Base-by-base conservation (phyloP, 768 basidiomycete genomes). In the Xerocomus spinulosus region DNA sequence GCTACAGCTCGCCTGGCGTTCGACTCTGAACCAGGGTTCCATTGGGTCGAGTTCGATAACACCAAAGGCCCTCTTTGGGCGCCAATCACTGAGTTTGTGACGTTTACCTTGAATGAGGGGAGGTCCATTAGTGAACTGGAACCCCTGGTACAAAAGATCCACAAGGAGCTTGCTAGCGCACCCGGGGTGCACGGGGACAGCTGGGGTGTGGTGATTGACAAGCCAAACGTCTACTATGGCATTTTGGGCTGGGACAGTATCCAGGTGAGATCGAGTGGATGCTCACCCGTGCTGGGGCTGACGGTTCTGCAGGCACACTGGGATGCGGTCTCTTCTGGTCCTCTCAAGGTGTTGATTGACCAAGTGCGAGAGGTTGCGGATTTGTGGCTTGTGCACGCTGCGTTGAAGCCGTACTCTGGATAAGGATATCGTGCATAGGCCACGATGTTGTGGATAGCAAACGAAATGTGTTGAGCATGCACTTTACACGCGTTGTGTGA, bases 191-290 rank as follows among this genome's bases (percentile, higher is more conserved):
- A 67, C 3, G 66, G 67, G 2, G 61, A 61, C 20, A 65, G 65
- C 44, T 67, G 65, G 62, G 63, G 50, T 0, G 47, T n/a, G 18
- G 23, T 65, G 41, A 35, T 54, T 17, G 56, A 46, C 37, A 53
- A 55, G 36, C n/a, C 56, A 17, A 42, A 48, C 9, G 51, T 54
- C 2, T 61, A 60, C 37, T 29, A 66, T 35, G 67, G 67, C 15
- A 55, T 70, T 23, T 52, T 72, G 28, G 71, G 71, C 10, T 72
- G 71, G 71, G 61, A 68, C 41, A 70, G 50, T 15, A 65, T 69
- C 5, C 29, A 67, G 42, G 71, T 67, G 26, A 42, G 60, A 52
- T 21, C 15, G 5, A 4, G 21, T 5, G 42, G 30, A 37, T 29
- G 40, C 23, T 24, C 26, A 25, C n/a, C 26, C 14, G 42, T 9